A percentile compares a stretch with the other conserved stretches of the same genome.
phyloP scores from a whole-genome alignment of 2,329 filamentous ascomycete species.

The Aspergillus arachidicola region DNA sequence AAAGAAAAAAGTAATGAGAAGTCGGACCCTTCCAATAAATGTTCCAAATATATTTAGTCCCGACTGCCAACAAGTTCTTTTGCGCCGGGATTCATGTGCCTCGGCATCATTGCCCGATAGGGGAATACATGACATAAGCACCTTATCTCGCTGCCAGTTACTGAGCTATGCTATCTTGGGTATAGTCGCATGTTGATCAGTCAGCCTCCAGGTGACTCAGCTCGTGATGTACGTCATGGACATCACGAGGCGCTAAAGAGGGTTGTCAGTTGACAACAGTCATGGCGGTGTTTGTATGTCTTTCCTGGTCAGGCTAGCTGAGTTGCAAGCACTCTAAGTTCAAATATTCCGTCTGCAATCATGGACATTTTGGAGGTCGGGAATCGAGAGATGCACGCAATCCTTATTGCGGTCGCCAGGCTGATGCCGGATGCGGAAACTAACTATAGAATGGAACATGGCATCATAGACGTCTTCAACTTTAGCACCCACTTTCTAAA shows the following conservation, averaged over 20 bases:
- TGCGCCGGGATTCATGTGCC: constrained; percentile 8
- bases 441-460: constrained; percentile 9
- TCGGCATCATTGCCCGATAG: constrained; percentile 18
- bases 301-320: neutral
- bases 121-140: constrained; percentile 13
- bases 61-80: neutral
- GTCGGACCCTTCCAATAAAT: neutral
- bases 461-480: constrained; percentile 15
- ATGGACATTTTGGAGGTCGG: constrained; percentile 5
- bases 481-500: constrained; percentile 5
- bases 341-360: neutral
- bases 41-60: neutral
- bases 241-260: constrained; percentile 1
- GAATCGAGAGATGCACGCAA: neutral
- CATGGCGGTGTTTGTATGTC: neutral
- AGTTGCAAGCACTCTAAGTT: neutral
- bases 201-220: constrained; percentile 7
- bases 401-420: constrained; percentile 26
- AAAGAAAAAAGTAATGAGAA: neutral
- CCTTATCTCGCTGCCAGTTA: constrained; percentile 5
- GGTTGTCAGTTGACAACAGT: constrained; percentile 1
- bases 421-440: constrained; percentile 30
- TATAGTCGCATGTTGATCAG: neutral
- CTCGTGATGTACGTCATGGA: constrained; percentile 1
- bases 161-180: neutral